Evolutionary conservation across 345 rosid genomes (phyloP).

Genomic region (Rhizophora mangle): DNA sequence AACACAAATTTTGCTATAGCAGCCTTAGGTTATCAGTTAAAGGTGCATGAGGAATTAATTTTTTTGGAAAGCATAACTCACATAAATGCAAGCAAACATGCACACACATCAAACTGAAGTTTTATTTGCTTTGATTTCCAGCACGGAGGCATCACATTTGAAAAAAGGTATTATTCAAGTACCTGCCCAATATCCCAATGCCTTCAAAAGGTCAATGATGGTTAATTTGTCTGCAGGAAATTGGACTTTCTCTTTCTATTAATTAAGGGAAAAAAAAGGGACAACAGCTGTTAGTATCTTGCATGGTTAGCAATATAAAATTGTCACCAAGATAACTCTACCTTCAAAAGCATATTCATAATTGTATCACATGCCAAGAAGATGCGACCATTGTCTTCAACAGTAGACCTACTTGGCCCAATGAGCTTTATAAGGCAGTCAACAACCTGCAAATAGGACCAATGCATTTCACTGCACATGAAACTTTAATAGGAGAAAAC

Average conservation of each 20-base stretch:
- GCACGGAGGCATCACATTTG: background rate
- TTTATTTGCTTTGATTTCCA: background rate
- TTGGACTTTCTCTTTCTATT: constrained; percentile 50
- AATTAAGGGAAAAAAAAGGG: constrained; percentile 1
- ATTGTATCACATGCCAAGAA: constrained; percentile 86
- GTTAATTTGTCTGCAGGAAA: constrained; percentile 43
- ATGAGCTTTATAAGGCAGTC: constrained; percentile 66
- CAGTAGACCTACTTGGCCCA: constrained; percentile 26
- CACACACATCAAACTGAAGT: background rate
- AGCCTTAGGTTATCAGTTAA: no score
- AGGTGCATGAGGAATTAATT: no score
- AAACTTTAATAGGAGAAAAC: no score
- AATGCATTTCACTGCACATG: background rate
- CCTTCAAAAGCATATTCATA: constrained; percentile 84
- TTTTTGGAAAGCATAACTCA: no score
- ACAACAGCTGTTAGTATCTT: constrained; percentile 10
- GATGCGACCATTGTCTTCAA: constrained; percentile 45
- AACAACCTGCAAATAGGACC: constrained; percentile 51
- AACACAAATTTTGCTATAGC: background rate
- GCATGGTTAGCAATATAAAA: background rate
- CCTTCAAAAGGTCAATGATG: constrained; percentile 46
- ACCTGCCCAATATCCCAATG: constrained; percentile 77
- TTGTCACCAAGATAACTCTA: constrained; percentile 22
- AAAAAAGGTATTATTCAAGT: constrained; percentile 2
- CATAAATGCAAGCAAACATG: no score